Evolutionary conservation across 108 stramenopile genomes (phyloP), one percentile per base, ranked within the genome.

Genomic region (Bacterosira constricta): DNA sequence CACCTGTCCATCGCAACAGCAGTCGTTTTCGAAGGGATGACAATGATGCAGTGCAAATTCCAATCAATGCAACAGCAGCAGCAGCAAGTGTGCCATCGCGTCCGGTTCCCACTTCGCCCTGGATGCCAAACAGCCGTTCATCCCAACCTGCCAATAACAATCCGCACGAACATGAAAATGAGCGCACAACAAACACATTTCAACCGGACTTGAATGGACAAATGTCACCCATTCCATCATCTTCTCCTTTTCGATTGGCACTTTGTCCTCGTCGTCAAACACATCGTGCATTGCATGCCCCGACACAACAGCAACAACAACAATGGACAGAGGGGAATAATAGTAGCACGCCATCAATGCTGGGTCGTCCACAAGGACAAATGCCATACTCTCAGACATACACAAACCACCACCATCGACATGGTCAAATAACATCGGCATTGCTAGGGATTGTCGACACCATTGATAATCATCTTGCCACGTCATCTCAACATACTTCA

Each of bases 201-300:
- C n/a, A n/a, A n/a, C n/a, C n/a, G n/a, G n/a, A n/a, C n/a, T n/a
- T n/a, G n/a, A n/a, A n/a, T n/a, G n/a, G n/a, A n/a, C n/a, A n/a
- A n/a, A n/a, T n/a, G n/a, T n/a, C n/a, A n/a, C n/a, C 15, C 59
- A 30, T 51, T 47, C 54, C 6, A 37, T 75, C 66, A 30, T 67
- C 75, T 1, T 68, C 75, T 23, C 75, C 75, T 36, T 65, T 78
- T 54, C 61, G 69, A 21, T 13, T 71, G 45, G 70, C 54, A 30
- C 46, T 78, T 6, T 41, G 70, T 11, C 77, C 77, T 17, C 66
- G 66, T 6, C 65, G 50, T 42, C 75, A 61, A 32, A 51, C 59
- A 0, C 32, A 49, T 41, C 11, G 30, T 26, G 8, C n/a, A 17
- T n/a, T 20, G n/a, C 27, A 49, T 1, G 32, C 71, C 4, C 26